A percentile compares a stretch with the other conserved stretches of the same genome.
These are phyloP conservation scores for Blastobotrys ciferrii DNA, from an alignment of 1,139 yeast genomes.

Conservation along the genomic window DNA sequence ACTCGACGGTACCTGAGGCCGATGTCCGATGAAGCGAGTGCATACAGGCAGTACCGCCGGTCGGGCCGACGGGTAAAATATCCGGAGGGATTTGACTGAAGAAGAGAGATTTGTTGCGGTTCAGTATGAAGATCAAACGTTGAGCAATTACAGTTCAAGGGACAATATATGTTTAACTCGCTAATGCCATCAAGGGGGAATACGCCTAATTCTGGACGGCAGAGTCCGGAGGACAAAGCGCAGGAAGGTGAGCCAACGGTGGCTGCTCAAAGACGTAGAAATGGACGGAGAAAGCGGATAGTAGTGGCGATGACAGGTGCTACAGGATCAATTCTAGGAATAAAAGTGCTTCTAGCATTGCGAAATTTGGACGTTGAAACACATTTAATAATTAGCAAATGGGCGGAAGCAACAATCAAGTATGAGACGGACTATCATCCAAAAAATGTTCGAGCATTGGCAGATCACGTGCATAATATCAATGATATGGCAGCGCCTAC, in stretches of 20 bases:
- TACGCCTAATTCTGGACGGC: background rate
- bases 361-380: constrained; percentile 3
- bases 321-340: constrained; percentile 3
- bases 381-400: constrained; percentile 7
- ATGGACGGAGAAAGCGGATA: background rate
- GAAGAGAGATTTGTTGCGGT: no score
- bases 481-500: constrained; percentile 5
- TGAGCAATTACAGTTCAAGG: no score
- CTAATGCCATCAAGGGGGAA: background rate
- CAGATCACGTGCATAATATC: constrained; percentile 5
- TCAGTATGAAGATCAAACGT: no score
- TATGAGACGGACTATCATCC: constrained; percentile 1
- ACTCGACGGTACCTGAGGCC: no score
- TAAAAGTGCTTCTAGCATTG: background rate
- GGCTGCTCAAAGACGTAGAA: background rate
- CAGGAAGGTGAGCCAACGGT: background rate
- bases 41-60: no score
- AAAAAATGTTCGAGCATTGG: background rate
- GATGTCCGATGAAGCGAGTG: no score
- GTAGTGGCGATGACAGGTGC: constrained; percentile 9
- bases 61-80: no score
- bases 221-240: background rate
- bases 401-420: constrained; percentile 9
- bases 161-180: background rate
- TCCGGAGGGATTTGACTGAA: no score